phyloP scores from a whole-genome alignment of 2,329 filamentous ascomycete genomes.

The Exophiala sp. region DNA sequence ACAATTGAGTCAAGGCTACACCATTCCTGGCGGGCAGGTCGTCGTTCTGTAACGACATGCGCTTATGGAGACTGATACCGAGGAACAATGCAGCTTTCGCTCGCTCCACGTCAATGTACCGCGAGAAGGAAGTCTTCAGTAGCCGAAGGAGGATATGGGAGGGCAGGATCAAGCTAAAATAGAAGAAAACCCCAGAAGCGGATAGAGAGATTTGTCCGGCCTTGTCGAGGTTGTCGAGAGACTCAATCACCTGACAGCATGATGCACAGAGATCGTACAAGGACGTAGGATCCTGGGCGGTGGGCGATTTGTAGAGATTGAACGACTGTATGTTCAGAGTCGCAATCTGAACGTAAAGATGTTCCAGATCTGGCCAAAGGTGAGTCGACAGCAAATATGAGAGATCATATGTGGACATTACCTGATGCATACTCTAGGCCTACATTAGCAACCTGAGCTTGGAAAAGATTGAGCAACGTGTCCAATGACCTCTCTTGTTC shows the following conservation, averaged over 20 bases:
- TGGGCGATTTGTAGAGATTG: conserved; percentile 19
- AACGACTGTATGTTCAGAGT: conserved; percentile 14
- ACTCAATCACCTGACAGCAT: conserved; percentile 20
- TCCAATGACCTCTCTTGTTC: conserved; percentile 39
- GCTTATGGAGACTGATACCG: conserved; percentile 37
- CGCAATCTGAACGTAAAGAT: conserved; percentile 14
- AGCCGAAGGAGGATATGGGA: conserved; percentile 35
- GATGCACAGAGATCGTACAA: conserved; percentile 18
- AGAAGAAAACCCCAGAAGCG: conserved; percentile 27
- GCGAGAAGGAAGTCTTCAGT: conserved; percentile 34
- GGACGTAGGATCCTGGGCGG: conserved; percentile 18
- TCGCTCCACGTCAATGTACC: conserved; percentile 33
- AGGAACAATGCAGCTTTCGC: conserved; percentile 35
- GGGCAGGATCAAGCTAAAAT: conserved; percentile 32
- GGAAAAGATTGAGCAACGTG: conserved; percentile 35
- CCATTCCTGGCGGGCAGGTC: conserved; percentile 35
- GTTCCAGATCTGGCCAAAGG: conserved; percentile 8
- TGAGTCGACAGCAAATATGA: not conserved
- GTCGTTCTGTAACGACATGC: conserved; percentile 35
- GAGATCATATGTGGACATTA: conserved; percentile 20
- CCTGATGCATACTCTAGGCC: conserved; percentile 33
- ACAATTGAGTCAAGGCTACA: conserved; percentile 35
- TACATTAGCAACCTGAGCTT: conserved; percentile 35
- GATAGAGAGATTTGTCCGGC: conserved; percentile 10
- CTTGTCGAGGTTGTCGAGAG: conserved; percentile 19